phyloP scores from a whole-genome alignment of 2,329 filamentous ascomycete species.

The Neofusicoccum laricinum region DNA sequence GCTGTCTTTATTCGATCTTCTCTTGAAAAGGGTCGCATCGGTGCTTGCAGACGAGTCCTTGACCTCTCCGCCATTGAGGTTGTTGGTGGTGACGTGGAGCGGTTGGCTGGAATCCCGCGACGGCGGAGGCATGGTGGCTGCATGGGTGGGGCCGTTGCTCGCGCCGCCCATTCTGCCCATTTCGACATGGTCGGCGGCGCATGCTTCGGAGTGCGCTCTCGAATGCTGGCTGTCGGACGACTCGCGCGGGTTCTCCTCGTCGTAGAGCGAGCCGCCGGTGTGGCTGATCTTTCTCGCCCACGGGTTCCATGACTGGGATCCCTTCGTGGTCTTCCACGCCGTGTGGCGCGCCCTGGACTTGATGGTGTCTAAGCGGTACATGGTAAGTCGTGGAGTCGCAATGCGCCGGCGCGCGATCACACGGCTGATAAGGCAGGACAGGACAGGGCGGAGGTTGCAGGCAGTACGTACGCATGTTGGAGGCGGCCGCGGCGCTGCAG shows the following conservation, averaged over 20 bases:
- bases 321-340: conserved; percentile 28
- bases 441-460: not conserved
- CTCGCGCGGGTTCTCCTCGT: conserved; percentile 28
- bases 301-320: conserved; percentile 27
- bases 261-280: conserved; percentile 18
- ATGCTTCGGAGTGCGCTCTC: conserved; percentile 11
- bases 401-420: not conserved
- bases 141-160: not conserved
- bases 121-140: conserved; percentile 2
- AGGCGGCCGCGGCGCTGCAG: not conserved
- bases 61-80: not conserved
- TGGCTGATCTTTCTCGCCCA: conserved; percentile 12
- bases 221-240: not conserved
- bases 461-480: conserved; percentile 10
- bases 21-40: not conserved
- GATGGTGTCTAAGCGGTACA: conserved; percentile 29
- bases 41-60: not conserved
- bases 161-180: not conserved
- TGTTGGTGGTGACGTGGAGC: not conserved
- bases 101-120: not conserved
- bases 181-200: not conserved
- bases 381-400: conserved; percentile 6
- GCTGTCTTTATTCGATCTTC: not conserved
- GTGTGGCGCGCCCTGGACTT: conserved; percentile 35
- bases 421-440: not conserved